Evolutionary conservation across 768 basidiomycete species (phyloP), one percentile per base, ranked within the genome.

Genomic region (Brasilioporus rufonigricans): DNA sequence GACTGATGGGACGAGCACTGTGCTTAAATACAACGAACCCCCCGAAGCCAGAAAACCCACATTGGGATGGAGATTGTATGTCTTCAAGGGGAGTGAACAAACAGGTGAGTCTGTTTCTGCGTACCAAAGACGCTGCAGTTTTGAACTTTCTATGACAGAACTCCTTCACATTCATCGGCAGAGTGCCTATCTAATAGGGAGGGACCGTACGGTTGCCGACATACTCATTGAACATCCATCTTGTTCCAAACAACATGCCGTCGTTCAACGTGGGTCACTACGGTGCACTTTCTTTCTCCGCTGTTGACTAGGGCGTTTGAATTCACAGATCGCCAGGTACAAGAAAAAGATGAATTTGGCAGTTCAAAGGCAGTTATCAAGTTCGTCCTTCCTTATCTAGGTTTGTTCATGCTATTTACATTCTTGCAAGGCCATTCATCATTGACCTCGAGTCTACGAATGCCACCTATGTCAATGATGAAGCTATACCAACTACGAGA

Each of bases 391-490:
- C 21, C 18, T 19, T 33, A 9, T 39, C 51, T n/a, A 35, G 13
- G 12, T 29, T 35, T 59, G 45, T 61, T 27, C 35, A 23, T 58
- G 19, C 36, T 35, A 21, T 24, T 60, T 33, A 66, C 13, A 23
- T 33, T 57, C 23, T 41, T 32, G 27, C 19, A 50, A 98, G 94
- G 66, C 94, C 97, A 1, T 99, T 94, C 70, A 83, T 99, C 47
- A 97, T 99, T 56, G 97, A 99, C 73, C 83, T 99, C 10, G 95
- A 99, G 62, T 97, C 94, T n/a, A 98, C 97, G 3, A 99, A 99
- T 67, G 86, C 91, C 2, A 98, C 97, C 0, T 79, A 83, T 61
- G 96, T 99, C 44, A 98, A 98, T 64, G 91, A 86, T 57, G 82
- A 87, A 63, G 72, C 79, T 45, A 88, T 98, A 57, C 97, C 97